Conservation (phyloP, 1,284 basidiomycete species). For the Ustilago tritici region DNA sequence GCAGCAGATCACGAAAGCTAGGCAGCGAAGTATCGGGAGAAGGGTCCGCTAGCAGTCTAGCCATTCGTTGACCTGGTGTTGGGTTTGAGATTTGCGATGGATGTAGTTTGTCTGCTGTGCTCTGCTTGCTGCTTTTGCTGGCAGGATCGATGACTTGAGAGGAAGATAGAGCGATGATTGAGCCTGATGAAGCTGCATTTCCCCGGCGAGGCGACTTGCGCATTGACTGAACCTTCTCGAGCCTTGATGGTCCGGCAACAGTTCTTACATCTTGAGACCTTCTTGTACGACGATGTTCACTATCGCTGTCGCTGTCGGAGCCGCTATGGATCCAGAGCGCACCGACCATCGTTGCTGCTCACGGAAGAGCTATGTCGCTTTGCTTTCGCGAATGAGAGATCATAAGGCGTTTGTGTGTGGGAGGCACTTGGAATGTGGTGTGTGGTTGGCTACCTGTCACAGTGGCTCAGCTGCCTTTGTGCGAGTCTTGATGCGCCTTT, state of each 20-base stretch:
- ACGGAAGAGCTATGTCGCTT: too few relatives aligned
- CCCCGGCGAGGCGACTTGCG: slow-evolving; percentile 22
- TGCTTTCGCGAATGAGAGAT: too few relatives aligned
- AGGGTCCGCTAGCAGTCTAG: slow-evolving; percentile 22
- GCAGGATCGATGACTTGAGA: slow-evolving; percentile 23
- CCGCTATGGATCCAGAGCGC: slow-evolving; percentile 46
- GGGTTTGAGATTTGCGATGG: neutral
- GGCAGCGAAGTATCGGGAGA: slow-evolving; percentile 42
- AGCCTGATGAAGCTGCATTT: slow-evolving; percentile 9
- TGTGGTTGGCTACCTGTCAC: too few relatives aligned
- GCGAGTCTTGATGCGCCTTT: too few relatives aligned
- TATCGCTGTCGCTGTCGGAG: slow-evolving; percentile 33
- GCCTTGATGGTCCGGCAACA: slow-evolving; percentile 26
- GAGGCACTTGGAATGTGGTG: too few relatives aligned
- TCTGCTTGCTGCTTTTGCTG: neutral
- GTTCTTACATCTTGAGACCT: neutral
- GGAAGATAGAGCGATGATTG: slow-evolving; percentile 34
- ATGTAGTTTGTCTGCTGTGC: neutral
- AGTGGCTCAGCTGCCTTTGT: too few relatives aligned
- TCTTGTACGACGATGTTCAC: slow-evolving; percentile 5
- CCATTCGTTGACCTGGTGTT: slow-evolving; percentile 24
- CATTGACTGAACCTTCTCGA: slow-evolving; percentile 1
- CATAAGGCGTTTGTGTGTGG: too few relatives aligned
- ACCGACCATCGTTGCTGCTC: slow-evolving; percentile 28
- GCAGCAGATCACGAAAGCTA: slow-evolving; percentile 35